Percentiles rank a stretch among this genome's conserved stretches.
phyloP scores from a whole-genome alignment of 805 yeast species.

The Scheffersomyces coipomensis region DNA sequence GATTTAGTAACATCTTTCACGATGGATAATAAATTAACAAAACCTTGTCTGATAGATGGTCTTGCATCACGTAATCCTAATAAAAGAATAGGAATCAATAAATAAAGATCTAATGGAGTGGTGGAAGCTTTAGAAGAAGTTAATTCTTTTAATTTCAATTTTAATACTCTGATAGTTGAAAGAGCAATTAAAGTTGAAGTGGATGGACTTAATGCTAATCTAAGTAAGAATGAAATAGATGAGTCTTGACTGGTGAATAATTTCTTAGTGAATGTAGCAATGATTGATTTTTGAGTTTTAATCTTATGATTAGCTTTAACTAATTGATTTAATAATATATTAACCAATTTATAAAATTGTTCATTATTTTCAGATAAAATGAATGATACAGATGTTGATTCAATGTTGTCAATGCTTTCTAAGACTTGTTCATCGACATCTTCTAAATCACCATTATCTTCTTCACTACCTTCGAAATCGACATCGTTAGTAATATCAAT shows the following conservation, averaged over 20 bases:
- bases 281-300: constrained; percentile 11
- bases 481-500: constrained; percentile 29
- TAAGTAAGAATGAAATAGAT: constrained; percentile 55
- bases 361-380: constrained; percentile 24
- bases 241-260: constrained; percentile 40
- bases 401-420: constrained; percentile 11
- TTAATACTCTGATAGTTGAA: constrained; percentile 44
- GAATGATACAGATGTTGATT: constrained; percentile 15
- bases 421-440: constrained; percentile 17
- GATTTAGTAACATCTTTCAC: constrained; percentile 33
- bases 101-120: constrained; percentile 36
- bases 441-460: constrained; percentile 13
- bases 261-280: constrained; percentile 13
- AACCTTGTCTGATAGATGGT: constrained; percentile 45
- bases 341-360: constrained; percentile 42
- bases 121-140: constrained; percentile 14
- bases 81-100: constrained; percentile 57
- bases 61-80: constrained; percentile 53
- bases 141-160: constrained; percentile 29
- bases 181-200: constrained; percentile 59
- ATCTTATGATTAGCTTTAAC: constrained; percentile 13
- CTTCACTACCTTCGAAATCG: constrained; percentile 30
- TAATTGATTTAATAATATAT: constrained; percentile 46
- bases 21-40: constrained; percentile 16
- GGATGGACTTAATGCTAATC: constrained; percentile 55